Base-by-base conservation (phyloP, 345 rosid species). In the Ricinus communis region DNA sequence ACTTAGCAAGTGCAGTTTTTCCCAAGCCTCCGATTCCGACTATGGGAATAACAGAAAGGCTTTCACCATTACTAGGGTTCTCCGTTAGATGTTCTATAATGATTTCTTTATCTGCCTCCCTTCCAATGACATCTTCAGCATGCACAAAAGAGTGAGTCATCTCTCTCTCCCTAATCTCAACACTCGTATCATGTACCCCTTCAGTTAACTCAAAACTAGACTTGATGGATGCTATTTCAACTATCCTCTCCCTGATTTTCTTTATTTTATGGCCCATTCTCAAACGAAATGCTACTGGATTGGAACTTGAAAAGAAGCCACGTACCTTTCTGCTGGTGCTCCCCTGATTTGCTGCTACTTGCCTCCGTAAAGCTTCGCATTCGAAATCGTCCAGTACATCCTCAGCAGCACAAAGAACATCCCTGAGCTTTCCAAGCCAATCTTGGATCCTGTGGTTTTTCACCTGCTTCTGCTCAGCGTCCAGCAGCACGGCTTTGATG, bases 371-470 rank as follows among this genome's bases (percentile, higher is more conserved):
- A 21, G 62, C 60, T 28, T 76, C 41, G 18, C 3, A 60, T 27
- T 71, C 74, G 8, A 75, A 62, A 5, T 67, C 74, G 30, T 62
- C 79, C 43, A 80, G n/a, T 45, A 72, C 55, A 55, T 80, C 80
- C 27, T 75, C 74, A 5, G 63, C 74, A 24, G 71, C 78, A 31
- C 71, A 77, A 10, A 61, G 8, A 0, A 61, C 65, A 5, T 62
- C 71, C 68, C 14, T 67, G 18, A 76, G 74, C 47, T 33, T 56
- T 22, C 30, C 15, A 51, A 77, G 62, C 84, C 79, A 81, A 0
- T 52, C 12, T 22, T 51, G 16, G 12, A 71, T 65, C 0, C 38
- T 22, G 16, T 72, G 16, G 8, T 31, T 55, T 30, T 31, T 15
- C 8, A 21, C 21, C 14, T 80, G 73, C 28, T 41, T 31, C 52